A percentile compares a stretch with the other conserved stretches of the same genome.
phyloP scores from a whole-genome alignment of 2,329 filamentous ascomycete genomes.

The Chaetomium sp. region DNA sequence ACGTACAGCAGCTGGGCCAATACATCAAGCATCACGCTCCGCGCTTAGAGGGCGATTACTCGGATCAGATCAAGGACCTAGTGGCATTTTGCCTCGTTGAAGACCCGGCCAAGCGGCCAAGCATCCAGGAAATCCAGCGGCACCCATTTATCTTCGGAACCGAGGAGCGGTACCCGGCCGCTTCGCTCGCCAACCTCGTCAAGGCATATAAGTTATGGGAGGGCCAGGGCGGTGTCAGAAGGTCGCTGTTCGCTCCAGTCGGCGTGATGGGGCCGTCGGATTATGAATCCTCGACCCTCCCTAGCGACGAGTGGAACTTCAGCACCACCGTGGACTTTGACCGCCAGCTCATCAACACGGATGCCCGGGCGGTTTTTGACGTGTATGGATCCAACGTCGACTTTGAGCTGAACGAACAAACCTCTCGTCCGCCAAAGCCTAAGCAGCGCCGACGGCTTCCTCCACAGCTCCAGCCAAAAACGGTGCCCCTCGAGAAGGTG shows the following conservation, averaged over 20 bases:
- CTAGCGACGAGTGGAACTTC: slow-evolving; percentile 68
- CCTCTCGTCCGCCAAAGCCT: slow-evolving; percentile 55
- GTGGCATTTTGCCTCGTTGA: slow-evolving; percentile 73
- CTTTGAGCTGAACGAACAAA: slow-evolving; percentile 51
- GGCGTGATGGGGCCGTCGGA: slow-evolving; percentile 59
- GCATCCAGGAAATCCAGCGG: slow-evolving; percentile 68
- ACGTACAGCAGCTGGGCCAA: slow-evolving; percentile 55
- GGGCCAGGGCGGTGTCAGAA: slow-evolving; percentile 68
- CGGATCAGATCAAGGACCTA: slow-evolving; percentile 66
- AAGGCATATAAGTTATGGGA: slow-evolving; percentile 77
- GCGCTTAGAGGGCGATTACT: slow-evolving; percentile 72
- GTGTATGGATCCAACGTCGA: slow-evolving; percentile 59
- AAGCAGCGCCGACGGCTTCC: slow-evolving; percentile 55
- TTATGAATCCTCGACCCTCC: slow-evolving; percentile 48
- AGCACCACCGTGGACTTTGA: slow-evolving; percentile 68
- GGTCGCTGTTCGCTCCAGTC: slow-evolving; percentile 62
- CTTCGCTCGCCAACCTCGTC: slow-evolving; percentile 65
- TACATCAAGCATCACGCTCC: slow-evolving; percentile 65
- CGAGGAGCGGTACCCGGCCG: slow-evolving; percentile 62
- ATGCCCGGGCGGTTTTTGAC: slow-evolving; percentile 62
- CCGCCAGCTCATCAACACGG: slow-evolving; percentile 56
- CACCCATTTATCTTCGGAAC: slow-evolving; percentile 71
- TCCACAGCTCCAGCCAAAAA: slow-evolving; percentile 60
- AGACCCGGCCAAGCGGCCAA: slow-evolving; percentile 67
- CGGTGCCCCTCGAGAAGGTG: slow-evolving; percentile 63